Conservation (phyloP, 805 yeast genomes). For the Candida jianshihensis region DNA sequence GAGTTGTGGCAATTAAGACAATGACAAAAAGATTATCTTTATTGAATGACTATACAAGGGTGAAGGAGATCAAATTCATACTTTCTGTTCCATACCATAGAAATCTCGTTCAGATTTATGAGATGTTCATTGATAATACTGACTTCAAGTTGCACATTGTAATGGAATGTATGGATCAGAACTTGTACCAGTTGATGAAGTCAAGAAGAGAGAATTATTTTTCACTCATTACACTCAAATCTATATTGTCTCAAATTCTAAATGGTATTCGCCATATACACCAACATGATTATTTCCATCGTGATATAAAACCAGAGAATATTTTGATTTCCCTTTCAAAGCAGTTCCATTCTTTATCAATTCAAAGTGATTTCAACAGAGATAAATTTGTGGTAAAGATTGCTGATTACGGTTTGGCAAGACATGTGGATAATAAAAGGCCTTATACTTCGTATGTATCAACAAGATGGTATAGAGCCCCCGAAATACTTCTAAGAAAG, state of each 20-base stretch:
- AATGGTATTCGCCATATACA: conserved; percentile 83
- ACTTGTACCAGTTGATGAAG: conserved; percentile 69
- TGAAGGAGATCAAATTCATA: conserved; percentile 64
- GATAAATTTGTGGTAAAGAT: conserved; percentile 57
- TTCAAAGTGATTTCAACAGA: conserved; percentile 10
- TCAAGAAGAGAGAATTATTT: conserved; percentile 48
- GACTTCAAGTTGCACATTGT: conserved; percentile 64
- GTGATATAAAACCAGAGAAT: conserved; percentile 94
- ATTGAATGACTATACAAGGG: conserved; percentile 49
- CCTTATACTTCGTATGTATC: conserved; percentile 73
- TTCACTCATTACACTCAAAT: conserved; percentile 51
- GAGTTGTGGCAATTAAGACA: conserved; percentile 73
- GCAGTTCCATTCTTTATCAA: conserved; percentile 50
- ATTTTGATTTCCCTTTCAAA: conserved; percentile 59
- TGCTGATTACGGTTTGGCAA: conserved; percentile 77
- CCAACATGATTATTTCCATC: conserved; percentile 58
- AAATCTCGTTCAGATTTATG: conserved; percentile 67
- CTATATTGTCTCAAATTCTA: conserved; percentile 65
- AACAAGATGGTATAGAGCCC: conserved; percentile 83
- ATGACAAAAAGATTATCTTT: conserved; percentile 51
- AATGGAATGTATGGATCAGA: conserved; percentile 86
- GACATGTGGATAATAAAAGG: conserved; percentile 44
- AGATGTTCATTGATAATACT: conserved; percentile 64
- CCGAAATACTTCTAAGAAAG: conserved; percentile 67
- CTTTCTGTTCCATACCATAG: conserved; percentile 63